Evolutionary conservation across 2,329 filamentous ascomycete genomes (phyloP).

Genomic region (Bipolaris zeicola): DNA sequence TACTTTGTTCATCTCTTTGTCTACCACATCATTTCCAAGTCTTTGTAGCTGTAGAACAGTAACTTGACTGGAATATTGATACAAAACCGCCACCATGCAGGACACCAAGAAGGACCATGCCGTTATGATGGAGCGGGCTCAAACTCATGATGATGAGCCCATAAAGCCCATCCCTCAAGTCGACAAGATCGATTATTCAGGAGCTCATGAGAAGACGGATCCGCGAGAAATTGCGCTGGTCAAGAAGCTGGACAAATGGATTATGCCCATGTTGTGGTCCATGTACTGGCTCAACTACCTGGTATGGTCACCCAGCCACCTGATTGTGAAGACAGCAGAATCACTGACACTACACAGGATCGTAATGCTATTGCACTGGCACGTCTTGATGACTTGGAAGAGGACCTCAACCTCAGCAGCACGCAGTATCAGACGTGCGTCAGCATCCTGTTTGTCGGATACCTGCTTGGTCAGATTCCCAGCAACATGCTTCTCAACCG

Average conservation of each 20-base stretch:
- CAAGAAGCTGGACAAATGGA: slow-evolving; percentile 39
- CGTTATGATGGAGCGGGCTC: slow-evolving; percentile 34
- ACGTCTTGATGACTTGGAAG: slow-evolving; percentile 64
- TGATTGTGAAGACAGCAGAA: slow-evolving; percentile 35
- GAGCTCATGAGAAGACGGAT: slow-evolving; percentile 45
- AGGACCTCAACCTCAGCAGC: slow-evolving; percentile 54
- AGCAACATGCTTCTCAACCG: slow-evolving; percentile 47
- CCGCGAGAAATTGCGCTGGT: slow-evolving; percentile 43
- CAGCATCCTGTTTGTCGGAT: slow-evolving; percentile 44
- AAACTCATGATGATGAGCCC: slow-evolving; percentile 28
- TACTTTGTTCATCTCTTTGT: slow-evolving; percentile 8
- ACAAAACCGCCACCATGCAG: slow-evolving; percentile 20
- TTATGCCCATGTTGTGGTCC: slow-evolving; percentile 36
- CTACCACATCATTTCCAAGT: not conserved
- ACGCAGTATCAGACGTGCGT: slow-evolving; percentile 34
- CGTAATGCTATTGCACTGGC: slow-evolving; percentile 69
- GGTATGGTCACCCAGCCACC: slow-evolving; percentile 17
- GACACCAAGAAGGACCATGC: slow-evolving; percentile 32
- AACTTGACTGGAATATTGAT: not conserved
- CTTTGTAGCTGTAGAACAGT: not conserved
- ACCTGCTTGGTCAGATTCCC: slow-evolving; percentile 38
- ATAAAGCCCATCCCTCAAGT: slow-evolving; percentile 31
- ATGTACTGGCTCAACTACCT: slow-evolving; percentile 26
- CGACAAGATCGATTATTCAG: slow-evolving; percentile 42
- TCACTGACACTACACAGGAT: slow-evolving; percentile 44